Conservation (phyloP, 176 grass and related monocot species). For the Oryza coarctata region DNA sequence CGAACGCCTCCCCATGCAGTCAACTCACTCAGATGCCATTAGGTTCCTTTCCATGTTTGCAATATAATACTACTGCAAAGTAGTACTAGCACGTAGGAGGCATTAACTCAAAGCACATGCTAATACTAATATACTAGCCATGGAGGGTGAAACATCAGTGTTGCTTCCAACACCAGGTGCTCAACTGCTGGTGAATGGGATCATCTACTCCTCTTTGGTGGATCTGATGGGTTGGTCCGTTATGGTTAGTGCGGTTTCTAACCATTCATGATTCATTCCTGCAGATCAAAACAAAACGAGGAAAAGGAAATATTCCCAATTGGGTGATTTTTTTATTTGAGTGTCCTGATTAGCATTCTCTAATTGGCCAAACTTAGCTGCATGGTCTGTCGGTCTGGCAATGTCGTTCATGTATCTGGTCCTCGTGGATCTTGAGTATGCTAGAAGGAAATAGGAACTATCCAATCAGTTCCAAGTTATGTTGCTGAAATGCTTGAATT, state of each 20-base stretch:
- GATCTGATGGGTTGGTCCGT: neutral
- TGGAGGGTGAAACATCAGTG: conserved; percentile 37
- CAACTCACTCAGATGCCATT: neutral
- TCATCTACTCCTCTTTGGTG: conserved; percentile 8
- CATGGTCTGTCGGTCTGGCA: neutral
- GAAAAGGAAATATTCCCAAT: neutral
- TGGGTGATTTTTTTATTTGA: neutral
- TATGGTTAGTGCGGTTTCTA: conserved; percentile 5
- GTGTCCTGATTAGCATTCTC: neutral
- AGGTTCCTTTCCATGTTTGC: neutral
- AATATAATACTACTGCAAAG: conserved; percentile 19
- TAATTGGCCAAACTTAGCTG: conserved; percentile 6
- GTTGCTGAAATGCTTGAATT: conserved; percentile 10
- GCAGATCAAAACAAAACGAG: too few species aligned
- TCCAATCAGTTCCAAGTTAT: neutral
- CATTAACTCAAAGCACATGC: conserved; percentile 33
- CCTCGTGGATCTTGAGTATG: conserved; percentile 10
- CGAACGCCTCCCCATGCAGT: neutral
- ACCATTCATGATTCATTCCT: conserved; percentile 25
- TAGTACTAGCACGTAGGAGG: neutral
- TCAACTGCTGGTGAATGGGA: neutral
- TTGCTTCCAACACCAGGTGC: conserved; percentile 29
- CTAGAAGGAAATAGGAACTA: conserved; percentile 2
- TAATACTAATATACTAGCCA: neutral
- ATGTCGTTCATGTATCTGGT: neutral